Conservation (phyloP, 805 yeast genomes). For the Candida vartiovaarae region DNA sequence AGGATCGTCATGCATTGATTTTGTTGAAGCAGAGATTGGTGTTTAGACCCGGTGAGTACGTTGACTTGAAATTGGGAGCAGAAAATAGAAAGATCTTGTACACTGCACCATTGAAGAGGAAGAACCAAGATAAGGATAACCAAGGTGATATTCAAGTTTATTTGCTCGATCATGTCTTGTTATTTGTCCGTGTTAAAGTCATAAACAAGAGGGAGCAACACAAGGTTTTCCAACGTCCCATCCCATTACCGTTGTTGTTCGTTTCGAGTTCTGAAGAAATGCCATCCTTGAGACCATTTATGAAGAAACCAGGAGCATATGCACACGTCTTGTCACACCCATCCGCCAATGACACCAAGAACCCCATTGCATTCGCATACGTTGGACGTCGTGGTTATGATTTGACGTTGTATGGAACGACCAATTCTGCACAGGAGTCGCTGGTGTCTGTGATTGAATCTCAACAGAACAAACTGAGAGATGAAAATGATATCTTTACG, state of each 20-base stretch:
- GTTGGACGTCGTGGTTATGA: conserved; percentile 42
- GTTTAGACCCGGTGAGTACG: conserved; percentile 75
- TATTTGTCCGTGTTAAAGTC: conserved; percentile 79
- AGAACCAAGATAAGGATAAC: conserved; percentile 65
- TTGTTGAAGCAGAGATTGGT: conserved; percentile 79
- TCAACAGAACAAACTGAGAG: conserved; percentile 71
- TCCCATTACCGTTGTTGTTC: conserved; percentile 70
- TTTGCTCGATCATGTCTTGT: conserved; percentile 78
- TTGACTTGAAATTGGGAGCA: conserved; percentile 76
- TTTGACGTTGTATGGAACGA: conserved; percentile 36
- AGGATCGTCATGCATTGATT: conserved; percentile 85
- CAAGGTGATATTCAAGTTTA: conserved; percentile 82
- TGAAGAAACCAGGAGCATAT: conserved; percentile 28
- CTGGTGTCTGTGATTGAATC: conserved; percentile 70
- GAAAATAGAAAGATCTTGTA: conserved; percentile 75
- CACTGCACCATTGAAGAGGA: conserved; percentile 68
- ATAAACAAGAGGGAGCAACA: conserved; percentile 88
- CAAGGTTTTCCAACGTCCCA: conserved; percentile 85
- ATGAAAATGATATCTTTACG: conserved; percentile 72
- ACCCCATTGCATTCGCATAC: conserved; percentile 42
- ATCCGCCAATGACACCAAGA: conserved; percentile 23
- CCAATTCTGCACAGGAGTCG: conserved; percentile 59
- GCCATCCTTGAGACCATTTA: conserved; percentile 46
- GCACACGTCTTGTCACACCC: conserved; percentile 22
- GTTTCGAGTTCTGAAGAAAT: conserved; percentile 74